Percentiles rank a stretch among this genome's conserved stretches.
Conservation (phyloP, 192 early-diverging fungal species). For the Cladochytrium replicatum region DNA sequence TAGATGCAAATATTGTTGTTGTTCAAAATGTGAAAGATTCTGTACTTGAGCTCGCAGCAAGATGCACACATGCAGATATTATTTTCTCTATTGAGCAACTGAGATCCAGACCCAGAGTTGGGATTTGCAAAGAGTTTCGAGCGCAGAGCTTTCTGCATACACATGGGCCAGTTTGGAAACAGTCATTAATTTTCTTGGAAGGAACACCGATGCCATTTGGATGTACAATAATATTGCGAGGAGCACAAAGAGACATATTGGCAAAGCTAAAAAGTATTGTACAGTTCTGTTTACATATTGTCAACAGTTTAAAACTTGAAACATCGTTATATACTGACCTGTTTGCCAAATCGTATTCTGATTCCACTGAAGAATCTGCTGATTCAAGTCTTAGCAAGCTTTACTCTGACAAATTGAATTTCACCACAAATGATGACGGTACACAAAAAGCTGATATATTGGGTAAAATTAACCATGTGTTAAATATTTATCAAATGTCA, state of each 20-base stretch:
- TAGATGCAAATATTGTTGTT: slow-evolving; percentile 70
- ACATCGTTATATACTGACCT: slow-evolving; percentile 66
- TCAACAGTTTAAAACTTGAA: slow-evolving; percentile 83
- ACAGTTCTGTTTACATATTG: slow-evolving; percentile 72
- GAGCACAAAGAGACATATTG: slow-evolving; percentile 57
- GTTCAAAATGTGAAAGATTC: slow-evolving; percentile 75
- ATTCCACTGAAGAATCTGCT: not conserved
- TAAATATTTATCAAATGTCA: too few species aligned
- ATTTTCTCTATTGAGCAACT: slow-evolving; percentile 78
- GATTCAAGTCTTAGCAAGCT: not conserved
- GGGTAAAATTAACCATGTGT: not conserved
- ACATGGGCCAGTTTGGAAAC: slow-evolving; percentile 67
- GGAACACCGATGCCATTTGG: slow-evolving; percentile 70
- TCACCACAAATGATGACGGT: too few species aligned
- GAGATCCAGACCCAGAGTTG: slow-evolving; percentile 56
- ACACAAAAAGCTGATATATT: too few species aligned
- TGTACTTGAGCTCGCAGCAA: slow-evolving; percentile 76
- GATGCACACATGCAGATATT: slow-evolving; percentile 75
- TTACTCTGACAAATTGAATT: too few species aligned
- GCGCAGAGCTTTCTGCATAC: slow-evolving; percentile 75
- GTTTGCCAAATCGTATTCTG: slow-evolving; percentile 49
- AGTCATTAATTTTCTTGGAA: slow-evolving; percentile 83
- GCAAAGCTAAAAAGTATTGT: slow-evolving; percentile 71
- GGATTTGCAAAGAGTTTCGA: slow-evolving; percentile 64
- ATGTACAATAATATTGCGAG: slow-evolving; percentile 82